Evolutionary conservation across 1,139 yeast species (phyloP).

Genomic region (Suhomyces bokatorum): DNA sequence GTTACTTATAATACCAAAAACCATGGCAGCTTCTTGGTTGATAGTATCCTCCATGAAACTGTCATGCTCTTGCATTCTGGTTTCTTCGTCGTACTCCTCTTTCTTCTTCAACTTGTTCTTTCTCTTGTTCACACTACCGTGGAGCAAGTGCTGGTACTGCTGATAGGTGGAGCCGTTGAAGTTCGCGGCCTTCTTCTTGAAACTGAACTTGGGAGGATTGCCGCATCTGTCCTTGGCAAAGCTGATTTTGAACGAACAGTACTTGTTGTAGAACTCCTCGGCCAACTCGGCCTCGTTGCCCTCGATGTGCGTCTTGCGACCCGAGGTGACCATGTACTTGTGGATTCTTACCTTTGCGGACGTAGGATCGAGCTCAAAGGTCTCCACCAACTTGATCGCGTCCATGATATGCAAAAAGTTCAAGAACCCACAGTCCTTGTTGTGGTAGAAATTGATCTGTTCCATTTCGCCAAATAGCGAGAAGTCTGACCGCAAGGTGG

Average conservation of each 20-base stretch:
- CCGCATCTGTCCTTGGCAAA: slow-evolving; percentile 53
- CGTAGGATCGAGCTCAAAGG: slow-evolving; percentile 15
- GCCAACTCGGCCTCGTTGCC: slow-evolving; percentile 7
- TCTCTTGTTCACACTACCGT: slow-evolving; percentile 14
- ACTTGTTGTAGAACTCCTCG: slow-evolving; percentile 15
- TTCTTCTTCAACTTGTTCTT: slow-evolving; percentile 6
- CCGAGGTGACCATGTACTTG: slow-evolving; percentile 5
- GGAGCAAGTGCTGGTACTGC: slow-evolving; percentile 19
- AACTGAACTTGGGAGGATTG: slow-evolving; percentile 47
- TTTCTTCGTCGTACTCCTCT: slow-evolving; percentile 14
- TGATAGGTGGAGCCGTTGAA: slow-evolving; percentile 17
- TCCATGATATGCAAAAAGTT: slow-evolving; percentile 44
- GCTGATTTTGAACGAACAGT: slow-evolving; percentile 53
- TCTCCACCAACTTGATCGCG: slow-evolving; percentile 20
- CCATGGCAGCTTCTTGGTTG: slow-evolving; percentile 48
- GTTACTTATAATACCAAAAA: slow-evolving; percentile 44
- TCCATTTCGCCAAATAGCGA: slow-evolving; percentile 44
- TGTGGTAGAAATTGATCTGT: slow-evolving; percentile 48
- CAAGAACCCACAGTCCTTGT: slow-evolving; percentile 48
- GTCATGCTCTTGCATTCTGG: slow-evolving; percentile 14
- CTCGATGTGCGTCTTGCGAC: background rate
- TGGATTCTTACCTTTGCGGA: slow-evolving; percentile 12
- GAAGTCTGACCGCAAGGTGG: slow-evolving; percentile 37
- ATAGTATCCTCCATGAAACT: slow-evolving; percentile 27
- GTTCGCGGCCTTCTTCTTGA: slow-evolving; percentile 31